Evolutionary conservation across 2,329 filamentous ascomycete genomes (phyloP), one percentile per base, ranked within the genome.

Genomic region (Neoascochyta sp.): DNA sequence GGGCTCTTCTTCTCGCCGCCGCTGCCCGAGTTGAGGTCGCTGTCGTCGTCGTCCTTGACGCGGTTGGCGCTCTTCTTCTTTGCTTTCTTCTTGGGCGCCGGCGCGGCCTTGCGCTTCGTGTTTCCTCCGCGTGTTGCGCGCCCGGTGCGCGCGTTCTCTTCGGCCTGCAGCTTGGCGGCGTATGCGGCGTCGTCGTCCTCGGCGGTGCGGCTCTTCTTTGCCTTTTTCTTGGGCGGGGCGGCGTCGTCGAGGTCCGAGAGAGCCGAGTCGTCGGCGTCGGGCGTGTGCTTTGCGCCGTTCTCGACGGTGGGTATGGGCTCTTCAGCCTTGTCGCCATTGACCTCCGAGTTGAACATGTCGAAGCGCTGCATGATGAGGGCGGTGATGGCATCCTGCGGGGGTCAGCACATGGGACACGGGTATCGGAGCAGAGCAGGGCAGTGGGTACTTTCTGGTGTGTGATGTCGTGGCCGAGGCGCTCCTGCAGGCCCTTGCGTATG

Each of bases 171-270:
- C 60, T 83, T 79, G 10, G 88, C 88, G 1, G 92, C 92, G 40
- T 90, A 78, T 24, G 83, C 80, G 18, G 90, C 92, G 63, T 98
- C 92, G 17, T 85, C 82, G 17, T 86, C 83, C 43, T 94, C 86
- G 45, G 76, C 68, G 16, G 78, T 74, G 56, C 80, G 80, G 47
- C 65, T 67, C 63, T 83, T 83, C 66, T 86, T 87, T 59, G 81
- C 55, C 46, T 66, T 69, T 46, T 67, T 68, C 53, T 69, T 70
- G 2, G 68, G 65, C 15, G 68, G 68, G 4, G 37, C 39, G 7
- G 65, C 52, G 11, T 62, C 50, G 15, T 60, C 57, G 28, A 64
- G 50, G 24, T 66, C 63, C 9, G 67, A 71, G 27, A 67, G 50
- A 20, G 57, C 58, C 9, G 65, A 67, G 20, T 62, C 62, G 20